phyloP scores from a whole-genome alignment of 306 rosid species.

The Biancaea sappan region DNA sequence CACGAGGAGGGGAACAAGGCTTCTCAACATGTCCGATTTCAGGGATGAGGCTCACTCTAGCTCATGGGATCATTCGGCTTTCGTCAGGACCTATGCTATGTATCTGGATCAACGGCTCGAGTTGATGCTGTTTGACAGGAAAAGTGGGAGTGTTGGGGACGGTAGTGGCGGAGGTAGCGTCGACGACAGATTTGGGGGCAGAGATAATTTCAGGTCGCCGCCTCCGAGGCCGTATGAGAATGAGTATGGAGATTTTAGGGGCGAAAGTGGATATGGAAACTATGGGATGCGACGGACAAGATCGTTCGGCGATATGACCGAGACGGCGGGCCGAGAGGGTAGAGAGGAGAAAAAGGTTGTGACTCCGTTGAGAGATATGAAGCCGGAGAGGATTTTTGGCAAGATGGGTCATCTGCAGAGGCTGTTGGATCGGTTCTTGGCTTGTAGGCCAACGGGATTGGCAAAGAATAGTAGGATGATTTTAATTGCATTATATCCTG shows the following conservation, averaged over 20 bases:
- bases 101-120: slow-evolving; percentile 91
- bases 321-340: slow-evolving; percentile 45
- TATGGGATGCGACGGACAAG: slow-evolving; percentile 84
- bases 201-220: slow-evolving; percentile 81
- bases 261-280: slow-evolving; percentile 52
- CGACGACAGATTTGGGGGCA: slow-evolving; percentile 57
- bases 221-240: slow-evolving; percentile 68
- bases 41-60: slow-evolving; percentile 96
- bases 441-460: slow-evolving; percentile 89
- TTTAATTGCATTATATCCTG: slow-evolving; percentile 79
- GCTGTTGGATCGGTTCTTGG: slow-evolving; percentile 83
- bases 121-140: slow-evolving; percentile 65
- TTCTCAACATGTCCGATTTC: slow-evolving; percentile 83
- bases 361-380: slow-evolving; percentile 92
- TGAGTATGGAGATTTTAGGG: slow-evolving; percentile 62
- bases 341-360: slow-evolving; percentile 49
- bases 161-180: slow-evolving; percentile 32
- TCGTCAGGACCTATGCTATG: slow-evolving; percentile 84
- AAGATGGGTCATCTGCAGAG: slow-evolving; percentile 95
- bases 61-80: slow-evolving; percentile 97
- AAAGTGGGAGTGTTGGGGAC: slow-evolving; percentile 31
- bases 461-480: slow-evolving; percentile 85
- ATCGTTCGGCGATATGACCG: slow-evolving; percentile 85
- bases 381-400: slow-evolving; percentile 77
- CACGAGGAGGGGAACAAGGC: slow-evolving; percentile 88